Evolutionary conservation across 306 rosid species (phyloP).

Genomic region (Malus domestica): DNA sequence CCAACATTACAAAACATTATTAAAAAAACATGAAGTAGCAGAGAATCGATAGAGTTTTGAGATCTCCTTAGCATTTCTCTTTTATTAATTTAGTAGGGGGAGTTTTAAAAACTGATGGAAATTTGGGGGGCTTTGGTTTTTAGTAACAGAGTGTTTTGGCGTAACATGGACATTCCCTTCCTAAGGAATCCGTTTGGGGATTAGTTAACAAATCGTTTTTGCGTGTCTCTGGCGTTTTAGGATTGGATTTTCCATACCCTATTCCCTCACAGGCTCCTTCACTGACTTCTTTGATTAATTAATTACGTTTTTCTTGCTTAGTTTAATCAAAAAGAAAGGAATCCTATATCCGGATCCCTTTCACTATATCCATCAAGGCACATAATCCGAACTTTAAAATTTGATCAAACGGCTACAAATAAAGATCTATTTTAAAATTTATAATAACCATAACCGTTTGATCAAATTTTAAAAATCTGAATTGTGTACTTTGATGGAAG

Average conservation of each 20-base stretch:
- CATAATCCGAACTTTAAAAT: too few relatives aligned
- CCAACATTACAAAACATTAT: too few relatives aligned
- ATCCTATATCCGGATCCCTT: too few relatives aligned
- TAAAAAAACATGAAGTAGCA: too few relatives aligned
- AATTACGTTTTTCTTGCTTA: background rate
- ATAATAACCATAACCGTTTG: too few relatives aligned
- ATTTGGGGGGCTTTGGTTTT: background rate
- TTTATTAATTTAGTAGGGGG: background rate
- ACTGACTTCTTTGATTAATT: background rate
- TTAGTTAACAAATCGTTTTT: slow-evolving; percentile 66
- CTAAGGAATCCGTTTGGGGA: slow-evolving; percentile 73
- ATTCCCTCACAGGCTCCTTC: background rate
- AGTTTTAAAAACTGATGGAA: background rate
- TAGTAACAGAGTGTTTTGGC: slow-evolving; percentile 11
- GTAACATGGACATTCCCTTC: slow-evolving; percentile 56
- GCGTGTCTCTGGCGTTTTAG: slow-evolving; percentile 10
- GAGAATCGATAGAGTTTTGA: too few relatives aligned
- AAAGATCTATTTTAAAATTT: accelerated
- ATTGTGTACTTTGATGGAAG: too few relatives aligned
- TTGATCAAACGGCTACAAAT: accelerated
- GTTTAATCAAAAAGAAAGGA: background rate
- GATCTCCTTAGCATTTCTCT: too few relatives aligned
- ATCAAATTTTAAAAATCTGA: too few relatives aligned
- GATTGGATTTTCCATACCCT: background rate
- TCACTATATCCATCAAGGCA: too few relatives aligned